Base-by-base conservation (phyloP, 768 basidiomycete genomes). In the Suillus cothurnatus region DNA sequence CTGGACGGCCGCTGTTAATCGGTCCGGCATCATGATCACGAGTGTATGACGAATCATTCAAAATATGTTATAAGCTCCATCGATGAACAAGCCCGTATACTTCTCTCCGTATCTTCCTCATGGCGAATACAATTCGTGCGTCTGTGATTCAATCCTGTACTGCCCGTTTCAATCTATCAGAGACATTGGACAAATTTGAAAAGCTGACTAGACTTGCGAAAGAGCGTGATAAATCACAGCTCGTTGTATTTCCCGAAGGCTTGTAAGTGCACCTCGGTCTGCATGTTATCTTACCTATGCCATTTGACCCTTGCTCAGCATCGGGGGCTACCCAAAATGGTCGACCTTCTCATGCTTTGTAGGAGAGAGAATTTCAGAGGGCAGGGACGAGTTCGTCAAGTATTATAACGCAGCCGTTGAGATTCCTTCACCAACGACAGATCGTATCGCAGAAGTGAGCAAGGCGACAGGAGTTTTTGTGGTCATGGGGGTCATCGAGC, bases 321-420 rank as follows among this genome's bases (percentile, higher is more conserved):
- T 85, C 50, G 87, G 86, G 6, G 87, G 87, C 3, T 88, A 88
- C 69, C 87, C 87, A 11, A 87, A 86, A 68, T 78, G 81, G 74
- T 86, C 85, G 1, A 81, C 80, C 1, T 78, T 76, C 61, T 75
- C 70, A 69, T 67, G 78, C 65, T 67, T 76, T 7, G 81, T 90
- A 0, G 88, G 88, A 32, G 80, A 81, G 0, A 81, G 88, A 31
- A 68, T 75, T 2, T 73, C 77, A 0, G 76, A 81, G 61, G 88
- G 88, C 11, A 81, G 88, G 31, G 84, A 88, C 39, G 87, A 88
- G 69, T 90, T 80, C 69, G 67, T 86, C 31, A 80, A 78, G 26
- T 90, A 89, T 71, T 71, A 84, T 64, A 73, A 77, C 4, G 82
- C 84, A 15, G 87, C 88, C 7, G 82, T 90, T 62, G 82, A 84